These are phyloP conservation scores for Phytophthora cactorum DNA, from an alignment of 352 stramenopile genomes.

Conservation along the genomic window DNA sequence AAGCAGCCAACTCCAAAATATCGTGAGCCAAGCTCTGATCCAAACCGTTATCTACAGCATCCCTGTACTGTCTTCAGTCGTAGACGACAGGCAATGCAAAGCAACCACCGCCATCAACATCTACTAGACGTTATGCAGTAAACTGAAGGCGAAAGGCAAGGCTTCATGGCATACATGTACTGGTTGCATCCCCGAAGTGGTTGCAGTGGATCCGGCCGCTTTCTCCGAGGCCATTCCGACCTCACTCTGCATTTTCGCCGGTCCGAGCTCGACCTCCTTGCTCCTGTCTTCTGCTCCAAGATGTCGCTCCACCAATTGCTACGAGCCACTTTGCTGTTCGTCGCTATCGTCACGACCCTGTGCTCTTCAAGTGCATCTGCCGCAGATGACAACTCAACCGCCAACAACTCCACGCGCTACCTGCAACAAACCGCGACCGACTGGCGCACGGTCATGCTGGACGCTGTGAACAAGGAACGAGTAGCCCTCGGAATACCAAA, in stretches of 20 bases:
- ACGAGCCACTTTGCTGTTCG: conserved; percentile 11
- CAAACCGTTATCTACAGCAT: neutral
- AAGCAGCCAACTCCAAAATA: neutral
- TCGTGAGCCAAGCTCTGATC: neutral
- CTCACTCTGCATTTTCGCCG: conserved; percentile 31
- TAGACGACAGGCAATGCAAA: neutral
- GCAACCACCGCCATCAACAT: neutral
- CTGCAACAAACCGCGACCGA: conserved; percentile 19
- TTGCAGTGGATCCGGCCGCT: conserved; percentile 9
- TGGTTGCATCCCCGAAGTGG: neutral
- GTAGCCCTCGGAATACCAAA: conserved; percentile 35
- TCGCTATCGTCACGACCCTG: conserved; percentile 1
- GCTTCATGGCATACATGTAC: neutral
- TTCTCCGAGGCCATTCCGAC: neutral
- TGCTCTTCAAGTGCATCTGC: conserved; percentile 8
- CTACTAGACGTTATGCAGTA: neutral
- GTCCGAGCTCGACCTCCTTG: conserved; percentile 7
- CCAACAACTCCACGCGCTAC: conserved; percentile 7
- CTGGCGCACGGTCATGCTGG: conserved; percentile 42
- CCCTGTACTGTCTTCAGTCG: neutral
- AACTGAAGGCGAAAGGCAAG: conserved; percentile 9
- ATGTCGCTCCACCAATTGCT: conserved; percentile 25
- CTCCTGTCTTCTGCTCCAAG: neutral
- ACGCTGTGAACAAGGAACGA: conserved; percentile 57
- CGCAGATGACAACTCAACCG: conserved; percentile 7